Conservation (phyloP, 257 asterid genomes). For the Rehmannia glutinosa region DNA sequence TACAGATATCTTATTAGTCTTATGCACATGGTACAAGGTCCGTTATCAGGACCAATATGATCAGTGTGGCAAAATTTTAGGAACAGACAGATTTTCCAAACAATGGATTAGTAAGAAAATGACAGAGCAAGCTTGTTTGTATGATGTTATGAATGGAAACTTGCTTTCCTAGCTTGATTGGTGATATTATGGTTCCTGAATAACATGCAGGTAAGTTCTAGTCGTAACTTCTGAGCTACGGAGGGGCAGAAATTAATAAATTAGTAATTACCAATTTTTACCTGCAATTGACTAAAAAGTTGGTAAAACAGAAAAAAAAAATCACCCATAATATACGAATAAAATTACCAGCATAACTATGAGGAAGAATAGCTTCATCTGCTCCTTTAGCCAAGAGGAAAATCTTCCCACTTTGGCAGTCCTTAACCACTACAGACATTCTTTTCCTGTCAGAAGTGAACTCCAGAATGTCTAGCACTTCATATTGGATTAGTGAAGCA, state of each 20-base stretch:
- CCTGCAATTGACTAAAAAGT: not conserved
- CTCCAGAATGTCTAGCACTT: conserved; percentile 87
- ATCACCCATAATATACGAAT: conserved; percentile 14
- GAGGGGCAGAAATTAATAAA: not conserved
- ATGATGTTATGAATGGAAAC: not conserved
- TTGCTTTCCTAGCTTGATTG: not conserved
- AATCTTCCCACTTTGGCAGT: conserved; percentile 58
- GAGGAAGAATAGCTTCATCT: conserved; percentile 90
- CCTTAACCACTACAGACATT: conserved; percentile 92
- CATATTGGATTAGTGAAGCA: conserved; percentile 64
- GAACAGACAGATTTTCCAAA: not conserved
- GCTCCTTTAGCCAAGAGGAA: conserved; percentile 93
- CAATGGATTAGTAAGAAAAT: not conserved
- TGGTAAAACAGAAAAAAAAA: not conserved
- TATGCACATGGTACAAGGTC: not conserved
- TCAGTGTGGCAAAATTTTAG: not conserved
- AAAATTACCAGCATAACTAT: conserved; percentile 59
- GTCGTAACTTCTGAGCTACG: conserved; percentile 4
- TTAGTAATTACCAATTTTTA: not conserved
- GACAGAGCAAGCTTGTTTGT: not conserved
- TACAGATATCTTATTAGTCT: not conserved
- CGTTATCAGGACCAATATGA: not conserved
- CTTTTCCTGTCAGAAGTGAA: conserved; percentile 96
- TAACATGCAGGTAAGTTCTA: not conserved
- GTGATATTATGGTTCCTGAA: not conserved